Evolutionary conservation across 495 filamentous ascomycete genomes (phyloP), one percentile per base, ranked within the genome.

Genomic region (Talaromyces nanjingensis): DNA sequence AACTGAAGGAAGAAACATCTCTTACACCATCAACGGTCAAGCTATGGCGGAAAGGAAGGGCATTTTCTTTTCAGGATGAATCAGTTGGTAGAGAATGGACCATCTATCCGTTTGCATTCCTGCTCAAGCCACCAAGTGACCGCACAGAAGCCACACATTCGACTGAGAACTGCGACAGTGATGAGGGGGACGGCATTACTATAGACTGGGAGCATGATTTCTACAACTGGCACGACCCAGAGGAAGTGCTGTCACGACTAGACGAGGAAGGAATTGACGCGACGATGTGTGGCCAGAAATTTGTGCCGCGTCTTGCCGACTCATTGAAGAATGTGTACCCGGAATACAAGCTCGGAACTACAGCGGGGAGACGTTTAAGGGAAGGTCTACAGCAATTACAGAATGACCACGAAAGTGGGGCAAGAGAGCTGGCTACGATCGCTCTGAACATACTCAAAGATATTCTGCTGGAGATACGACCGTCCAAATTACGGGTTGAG

Each of bases 131-230:
- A 1, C 22, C 60, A 16, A 39, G 65, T 2, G 70, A 74, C 33
- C 16, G n/a, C 12, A 0, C 60, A 24, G 20, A 52, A 14, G 37
- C 20, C 11, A 7, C 9, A 12, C 14, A 11, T 62, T 58, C 69
- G 42, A 45, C 14, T 1, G 45, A 33, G 16, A 34, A 62, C 6
- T 22, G n/a, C 27, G n/a, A 18, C 14, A 68, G 62, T 9, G 58
- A 59, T 6, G 70, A 76, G 8, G 76, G 78, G 33, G 70, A 70
- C 0, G 72, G 70, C 6, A 86, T 89, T 59, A 68, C 68, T 11
- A 79, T 81, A 31, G 81, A 89, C 71, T 87, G 86, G 85, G 87
- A 90, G 67, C 85, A 89, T 65, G 79, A 83, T 0, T 71, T 69
- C 0, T 86, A 78, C 74, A 69, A 72, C 22, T 89, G 86, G 83